Percentiles rank a stretch among this genome's conserved stretches.
Conservation (phyloP, 805 yeast species). For the Brettanomyces nanus region DNA sequence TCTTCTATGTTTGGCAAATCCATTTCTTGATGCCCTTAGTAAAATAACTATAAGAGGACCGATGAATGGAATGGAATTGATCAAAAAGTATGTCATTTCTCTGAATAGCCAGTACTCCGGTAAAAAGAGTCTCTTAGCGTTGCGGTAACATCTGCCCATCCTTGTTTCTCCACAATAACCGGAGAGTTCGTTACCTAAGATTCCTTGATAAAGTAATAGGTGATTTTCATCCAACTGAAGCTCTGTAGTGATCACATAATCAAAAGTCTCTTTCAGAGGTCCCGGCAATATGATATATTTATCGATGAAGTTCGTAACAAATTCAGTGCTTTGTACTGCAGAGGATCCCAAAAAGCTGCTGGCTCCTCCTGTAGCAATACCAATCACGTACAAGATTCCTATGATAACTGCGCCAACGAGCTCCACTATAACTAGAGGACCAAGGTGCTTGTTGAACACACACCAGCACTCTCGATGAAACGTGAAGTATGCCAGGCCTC, state of each 20-base stretch:
- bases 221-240: constrained; percentile 14
- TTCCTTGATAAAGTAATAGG: constrained; percentile 14
- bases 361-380: constrained; percentile 19
- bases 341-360: constrained; percentile 17
- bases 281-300: constrained; percentile 24
- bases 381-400: constrained; percentile 8
- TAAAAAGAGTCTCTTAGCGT: constrained; percentile 16
- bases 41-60: constrained; percentile 50
- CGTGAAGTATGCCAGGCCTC: constrained; percentile 23
- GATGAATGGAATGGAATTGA: constrained; percentile 45
- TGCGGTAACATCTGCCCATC: constrained; percentile 15
- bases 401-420: constrained; percentile 14
- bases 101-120: constrained; percentile 35
- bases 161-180: constrained; percentile 23
- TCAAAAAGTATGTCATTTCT: constrained; percentile 26
- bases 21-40: constrained; percentile 47
- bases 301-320: constrained; percentile 23
- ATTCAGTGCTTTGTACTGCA: constrained; percentile 24
- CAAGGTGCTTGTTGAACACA: constrained; percentile 15
- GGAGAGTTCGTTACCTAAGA: constrained; percentile 14
- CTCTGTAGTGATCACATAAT: constrained; percentile 20
- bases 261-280: constrained; percentile 25
- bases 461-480: constrained; percentile 19
- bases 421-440: constrained; percentile 16
- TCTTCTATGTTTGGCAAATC: constrained; percentile 42